Evolutionary conservation across 2,329 filamentous ascomycete genomes (phyloP).

Genomic region (Fusarium compactum): DNA sequence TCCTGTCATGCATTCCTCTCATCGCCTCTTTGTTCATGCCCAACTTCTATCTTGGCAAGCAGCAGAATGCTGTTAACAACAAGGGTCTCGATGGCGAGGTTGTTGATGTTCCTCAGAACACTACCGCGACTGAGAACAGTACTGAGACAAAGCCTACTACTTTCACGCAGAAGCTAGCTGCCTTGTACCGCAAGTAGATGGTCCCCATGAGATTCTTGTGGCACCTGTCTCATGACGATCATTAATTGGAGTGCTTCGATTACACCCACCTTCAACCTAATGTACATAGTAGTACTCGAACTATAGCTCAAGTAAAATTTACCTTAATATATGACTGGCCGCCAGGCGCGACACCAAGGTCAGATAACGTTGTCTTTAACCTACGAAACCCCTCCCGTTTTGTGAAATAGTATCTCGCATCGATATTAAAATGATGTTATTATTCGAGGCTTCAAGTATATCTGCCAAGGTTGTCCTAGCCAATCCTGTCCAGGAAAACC

Average conservation of each 20-base stretch:
- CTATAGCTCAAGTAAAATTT: not conserved
- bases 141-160: slow-evolving; percentile 8
- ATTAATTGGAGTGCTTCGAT: rapidly evolving
- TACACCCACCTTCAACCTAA: rapidly evolving
- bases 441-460: too few relatives aligned
- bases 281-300: not conserved
- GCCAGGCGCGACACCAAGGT: not conserved
- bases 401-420: not conserved
- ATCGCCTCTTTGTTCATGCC: slow-evolving; percentile 57
- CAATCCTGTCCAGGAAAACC: too few relatives aligned
- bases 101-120: slow-evolving; percentile 41
- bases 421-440: not conserved
- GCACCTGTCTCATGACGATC: rapidly evolving
- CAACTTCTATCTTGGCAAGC: slow-evolving; percentile 54
- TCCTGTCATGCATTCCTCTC: slow-evolving; percentile 49
- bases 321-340: not conserved
- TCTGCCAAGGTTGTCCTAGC: not conserved
- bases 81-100: slow-evolving; percentile 50
- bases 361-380: not conserved
- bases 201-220: rapidly evolving
- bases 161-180: slow-evolving; percentile 21
- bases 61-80: slow-evolving; percentile 52
- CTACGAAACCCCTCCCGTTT: not conserved
- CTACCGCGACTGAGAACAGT: not conserved
- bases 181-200: slow-evolving; percentile 20